Percentiles rank a stretch among this genome's conserved stretches.
Evolutionary conservation across 768 basidiomycete genomes (phyloP).

Genomic region (Gymnopilus junonius): DNA sequence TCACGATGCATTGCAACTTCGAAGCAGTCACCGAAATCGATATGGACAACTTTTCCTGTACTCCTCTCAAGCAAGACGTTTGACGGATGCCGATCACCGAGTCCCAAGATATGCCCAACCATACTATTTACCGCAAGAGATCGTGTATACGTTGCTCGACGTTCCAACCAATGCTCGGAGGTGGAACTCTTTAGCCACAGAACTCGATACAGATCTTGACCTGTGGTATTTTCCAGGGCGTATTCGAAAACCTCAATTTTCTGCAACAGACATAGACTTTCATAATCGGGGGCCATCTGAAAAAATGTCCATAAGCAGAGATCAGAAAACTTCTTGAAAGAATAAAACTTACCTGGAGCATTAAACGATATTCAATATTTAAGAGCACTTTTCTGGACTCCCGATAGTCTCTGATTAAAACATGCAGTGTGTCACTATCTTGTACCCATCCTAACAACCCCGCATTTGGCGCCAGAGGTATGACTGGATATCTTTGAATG

Average conservation of each 20-base stretch:
- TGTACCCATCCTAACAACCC: slow-evolving; percentile 96
- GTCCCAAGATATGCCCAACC: slow-evolving; percentile 96
- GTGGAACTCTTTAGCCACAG: slow-evolving; percentile 95
- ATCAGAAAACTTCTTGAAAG: neutral
- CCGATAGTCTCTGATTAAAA: slow-evolving; percentile 94
- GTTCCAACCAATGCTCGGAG: slow-evolving; percentile 98
- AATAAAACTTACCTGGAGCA: slow-evolving; percentile 77
- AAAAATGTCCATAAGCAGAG: slow-evolving; percentile 1
- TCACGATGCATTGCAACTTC: slow-evolving; percentile 98
- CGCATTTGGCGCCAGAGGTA: slow-evolving; percentile 93
- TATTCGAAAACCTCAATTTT: slow-evolving; percentile 99
- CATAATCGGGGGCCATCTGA: slow-evolving; percentile 99
- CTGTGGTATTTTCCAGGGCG: slow-evolving; percentile 96
- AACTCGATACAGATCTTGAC: slow-evolving; percentile 96
- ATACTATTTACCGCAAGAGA: slow-evolving; percentile 97
- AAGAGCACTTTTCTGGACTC: slow-evolving; percentile 95
- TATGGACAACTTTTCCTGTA: slow-evolving; percentile 95
- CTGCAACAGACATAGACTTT: slow-evolving; percentile 89
- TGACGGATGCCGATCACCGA: slow-evolving; percentile 98
- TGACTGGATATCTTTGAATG: slow-evolving; percentile 92
- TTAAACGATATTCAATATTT: slow-evolving; percentile 98
- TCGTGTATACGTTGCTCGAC: slow-evolving; percentile 93
- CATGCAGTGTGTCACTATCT: slow-evolving; percentile 94
- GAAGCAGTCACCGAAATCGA: slow-evolving; percentile 98
- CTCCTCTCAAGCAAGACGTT: slow-evolving; percentile 91